Evolutionary conservation across 2,329 filamentous ascomycete species (phyloP).

Genomic region (Coniochaeta prunicola): DNA sequence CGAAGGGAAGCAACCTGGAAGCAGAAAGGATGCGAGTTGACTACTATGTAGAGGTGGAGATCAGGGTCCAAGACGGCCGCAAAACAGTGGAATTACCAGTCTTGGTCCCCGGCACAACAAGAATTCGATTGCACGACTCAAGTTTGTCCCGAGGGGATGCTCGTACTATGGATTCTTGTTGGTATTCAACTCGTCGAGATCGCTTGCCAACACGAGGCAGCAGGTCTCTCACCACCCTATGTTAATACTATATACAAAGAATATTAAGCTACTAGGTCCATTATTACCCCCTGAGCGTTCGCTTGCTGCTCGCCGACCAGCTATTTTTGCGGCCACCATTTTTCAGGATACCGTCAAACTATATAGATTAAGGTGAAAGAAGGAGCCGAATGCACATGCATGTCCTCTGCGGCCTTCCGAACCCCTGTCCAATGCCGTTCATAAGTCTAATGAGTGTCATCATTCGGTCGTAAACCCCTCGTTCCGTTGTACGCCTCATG

Average conservation of each 20-base stretch:
- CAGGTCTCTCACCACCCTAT: background rate
- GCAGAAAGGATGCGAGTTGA: too few relatives aligned
- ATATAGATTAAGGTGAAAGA: background rate
- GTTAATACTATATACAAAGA: background rate
- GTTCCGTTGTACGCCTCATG: background rate
- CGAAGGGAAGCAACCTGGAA: too few relatives aligned
- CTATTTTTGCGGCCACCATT: background rate
- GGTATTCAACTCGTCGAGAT: background rate
- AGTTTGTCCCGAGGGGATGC: too few relatives aligned
- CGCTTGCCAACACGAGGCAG: background rate
- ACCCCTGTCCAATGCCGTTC: background rate
- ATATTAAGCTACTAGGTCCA: background rate
- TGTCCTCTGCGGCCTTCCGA: background rate
- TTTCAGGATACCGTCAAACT: background rate
- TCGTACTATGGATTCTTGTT: background rate
- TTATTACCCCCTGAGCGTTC: background rate
- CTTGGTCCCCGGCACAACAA: too few relatives aligned
- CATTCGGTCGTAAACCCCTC: constrained; percentile 1
- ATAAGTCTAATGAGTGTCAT: constrained; percentile 1
- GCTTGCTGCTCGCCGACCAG: background rate
- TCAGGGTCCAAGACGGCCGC: too few relatives aligned
- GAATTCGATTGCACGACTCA: too few relatives aligned
- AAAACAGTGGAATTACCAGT: too few relatives aligned
- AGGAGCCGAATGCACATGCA: background rate
- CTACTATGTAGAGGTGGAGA: too few relatives aligned